These are phyloP conservation scores for Ustilago loliicola DNA, from an alignment of 1,284 basidiomycete genomes.

Conservation along the genomic window DNA sequence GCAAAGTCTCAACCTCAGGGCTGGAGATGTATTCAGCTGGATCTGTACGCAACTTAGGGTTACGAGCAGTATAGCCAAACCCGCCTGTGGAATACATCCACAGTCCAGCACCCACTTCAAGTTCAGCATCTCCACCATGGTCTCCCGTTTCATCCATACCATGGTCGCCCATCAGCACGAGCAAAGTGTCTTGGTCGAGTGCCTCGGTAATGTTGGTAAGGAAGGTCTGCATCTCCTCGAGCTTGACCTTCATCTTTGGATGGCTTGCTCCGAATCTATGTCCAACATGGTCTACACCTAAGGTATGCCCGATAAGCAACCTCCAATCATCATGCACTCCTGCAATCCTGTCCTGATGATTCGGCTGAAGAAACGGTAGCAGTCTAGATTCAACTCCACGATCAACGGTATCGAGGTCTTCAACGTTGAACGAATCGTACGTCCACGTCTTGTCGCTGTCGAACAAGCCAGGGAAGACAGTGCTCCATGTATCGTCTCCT, in stretches of 20 bases:
- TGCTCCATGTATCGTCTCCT: slow-evolving; percentile 97
- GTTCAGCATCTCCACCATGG: slow-evolving; percentile 89
- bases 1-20: slow-evolving; percentile 8
- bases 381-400: slow-evolving; percentile 86
- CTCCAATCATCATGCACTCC: slow-evolving; percentile 75
- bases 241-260: slow-evolving; percentile 85
- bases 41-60: neutral
- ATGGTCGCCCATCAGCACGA: slow-evolving; percentile 94
- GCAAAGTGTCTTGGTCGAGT: slow-evolving; percentile 73
- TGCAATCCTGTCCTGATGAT: slow-evolving; percentile 26
- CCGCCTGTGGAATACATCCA: slow-evolving; percentile 80
- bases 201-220: slow-evolving; percentile 47
- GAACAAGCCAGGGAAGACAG: slow-evolving; percentile 85
- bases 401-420: slow-evolving; percentile 96
- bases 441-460: slow-evolving; percentile 80
- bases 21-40: slow-evolving; percentile 31
- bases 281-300: slow-evolving; percentile 98
- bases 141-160: slow-evolving; percentile 97
- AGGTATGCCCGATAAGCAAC: slow-evolving; percentile 89
- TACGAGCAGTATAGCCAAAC: slow-evolving; percentile 18
- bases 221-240: slow-evolving; percentile 75
- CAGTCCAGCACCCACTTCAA: slow-evolving; percentile 86
- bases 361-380: slow-evolving; percentile 80
- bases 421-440: slow-evolving; percentile 98
- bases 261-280: slow-evolving; percentile 93